Conservation (phyloP, 805 yeast genomes). For the Kodamaea kakaduensis region DNA sequence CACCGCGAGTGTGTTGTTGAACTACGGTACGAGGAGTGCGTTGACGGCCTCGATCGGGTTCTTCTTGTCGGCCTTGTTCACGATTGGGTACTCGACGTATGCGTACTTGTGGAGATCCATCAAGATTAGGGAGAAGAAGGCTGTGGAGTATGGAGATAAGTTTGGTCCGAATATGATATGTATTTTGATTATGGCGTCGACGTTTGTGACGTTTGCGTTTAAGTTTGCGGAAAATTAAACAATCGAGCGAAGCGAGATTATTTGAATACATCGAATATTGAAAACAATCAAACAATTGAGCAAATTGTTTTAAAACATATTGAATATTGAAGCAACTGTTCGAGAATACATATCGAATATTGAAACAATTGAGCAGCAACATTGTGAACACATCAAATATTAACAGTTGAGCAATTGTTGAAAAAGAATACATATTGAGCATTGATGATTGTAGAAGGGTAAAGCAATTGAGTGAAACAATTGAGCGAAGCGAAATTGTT, state of each 20-base stretch:
- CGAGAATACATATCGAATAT: too few relatives aligned
- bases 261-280: too few relatives aligned
- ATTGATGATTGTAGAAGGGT: too few relatives aligned
- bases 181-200: conserved; percentile 64
- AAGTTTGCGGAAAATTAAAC: conserved; percentile 33
- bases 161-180: conserved; percentile 86
- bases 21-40: conserved; percentile 75
- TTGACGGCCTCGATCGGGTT: conserved; percentile 84
- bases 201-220: conserved; percentile 58
- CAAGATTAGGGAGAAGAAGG: conserved; percentile 76
- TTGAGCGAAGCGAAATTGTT: too few relatives aligned
- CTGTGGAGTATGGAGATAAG: conserved; percentile 81
- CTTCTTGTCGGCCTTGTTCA: conserved; percentile 71
- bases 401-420: too few relatives aligned
- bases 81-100: conserved; percentile 67
- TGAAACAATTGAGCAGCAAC: too few relatives aligned
- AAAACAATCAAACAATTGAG: too few relatives aligned
- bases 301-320: too few relatives aligned
- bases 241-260: neutral
- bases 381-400: too few relatives aligned
- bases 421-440: too few relatives aligned
- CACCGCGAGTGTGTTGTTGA: conserved; percentile 79
- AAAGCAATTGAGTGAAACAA: too few relatives aligned
- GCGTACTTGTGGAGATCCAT: conserved; percentile 78
- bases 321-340: too few relatives aligned